Evolutionary conservation across 345 rosid species (phyloP).

Genomic region (Boechera divaricarpa): DNA sequence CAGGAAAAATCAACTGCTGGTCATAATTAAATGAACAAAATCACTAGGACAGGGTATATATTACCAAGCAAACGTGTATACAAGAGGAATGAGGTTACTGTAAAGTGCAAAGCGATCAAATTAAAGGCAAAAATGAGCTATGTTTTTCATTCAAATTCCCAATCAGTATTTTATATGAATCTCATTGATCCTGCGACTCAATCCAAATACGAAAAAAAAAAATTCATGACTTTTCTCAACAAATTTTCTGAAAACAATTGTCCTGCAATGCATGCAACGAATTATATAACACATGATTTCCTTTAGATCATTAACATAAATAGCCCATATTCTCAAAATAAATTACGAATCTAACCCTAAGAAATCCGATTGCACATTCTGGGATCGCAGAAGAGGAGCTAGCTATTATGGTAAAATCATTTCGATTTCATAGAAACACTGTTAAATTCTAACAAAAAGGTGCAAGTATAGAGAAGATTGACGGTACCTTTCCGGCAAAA

Average conservation of each 20-base stretch:
- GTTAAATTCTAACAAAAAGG: neutral
- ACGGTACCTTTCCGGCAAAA: slow-evolving; percentile 42
- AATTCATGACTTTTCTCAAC: no score
- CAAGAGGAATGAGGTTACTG: no score
- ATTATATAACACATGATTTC: neutral
- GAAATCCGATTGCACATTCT: neutral
- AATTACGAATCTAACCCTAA: neutral
- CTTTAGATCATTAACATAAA: slow-evolving; percentile 12
- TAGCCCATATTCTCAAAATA: neutral
- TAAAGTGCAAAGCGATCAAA: no score
- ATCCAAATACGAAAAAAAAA: no score
- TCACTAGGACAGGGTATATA: no score
- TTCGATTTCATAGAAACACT: neutral
- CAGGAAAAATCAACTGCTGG: no score
- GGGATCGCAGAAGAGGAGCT: slow-evolving; percentile 20
- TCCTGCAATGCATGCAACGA: slow-evolving; percentile 24
- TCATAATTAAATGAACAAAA: no score
- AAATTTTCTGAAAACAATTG: neutral
- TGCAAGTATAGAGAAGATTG: neutral
- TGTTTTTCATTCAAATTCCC: no score
- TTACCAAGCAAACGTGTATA: no score
- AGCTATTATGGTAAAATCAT: neutral
- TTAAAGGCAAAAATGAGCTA: no score
- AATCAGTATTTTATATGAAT: no score
- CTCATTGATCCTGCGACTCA: no score